A percentile compares a stretch with the other conserved stretches of the same genome.
Evolutionary conservation across 257 asterid genomes (phyloP).

Genomic region (Capsicum pubescens): DNA sequence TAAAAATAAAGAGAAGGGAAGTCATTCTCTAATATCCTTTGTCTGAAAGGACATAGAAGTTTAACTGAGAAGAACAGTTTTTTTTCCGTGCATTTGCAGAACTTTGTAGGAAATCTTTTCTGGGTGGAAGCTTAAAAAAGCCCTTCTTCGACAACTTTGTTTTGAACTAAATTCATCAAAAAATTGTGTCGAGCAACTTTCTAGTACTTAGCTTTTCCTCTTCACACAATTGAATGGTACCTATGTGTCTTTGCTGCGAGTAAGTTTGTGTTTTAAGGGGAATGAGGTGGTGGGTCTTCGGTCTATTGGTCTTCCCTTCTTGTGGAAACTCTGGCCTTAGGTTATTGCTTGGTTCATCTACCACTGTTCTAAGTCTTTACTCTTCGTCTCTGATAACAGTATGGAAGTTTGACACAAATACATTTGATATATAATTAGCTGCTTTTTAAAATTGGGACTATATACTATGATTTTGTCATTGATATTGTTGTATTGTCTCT

Average conservation of each 20-base stretch:
- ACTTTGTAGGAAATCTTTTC: background rate
- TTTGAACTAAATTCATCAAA: background rate
- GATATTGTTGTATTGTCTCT: background rate
- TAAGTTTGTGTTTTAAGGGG: background rate
- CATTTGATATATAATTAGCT: background rate
- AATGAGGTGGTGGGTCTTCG: background rate
- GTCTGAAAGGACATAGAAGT: background rate
- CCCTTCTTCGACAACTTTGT: background rate
- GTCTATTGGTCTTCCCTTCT: background rate
- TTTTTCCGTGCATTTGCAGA: background rate
- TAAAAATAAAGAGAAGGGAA: background rate
- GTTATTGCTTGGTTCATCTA: conserved; percentile 5
- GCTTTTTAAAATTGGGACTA: background rate
- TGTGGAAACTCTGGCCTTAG: background rate
- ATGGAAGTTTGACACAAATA: conserved; percentile 1
- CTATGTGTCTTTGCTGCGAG: background rate
- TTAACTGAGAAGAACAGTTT: background rate
- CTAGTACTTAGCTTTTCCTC: background rate
- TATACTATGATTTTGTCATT: background rate
- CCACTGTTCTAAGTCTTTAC: background rate
- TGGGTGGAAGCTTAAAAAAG: background rate
- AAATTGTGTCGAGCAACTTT: background rate
- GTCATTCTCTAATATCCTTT: background rate
- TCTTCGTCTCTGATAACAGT: background rate
- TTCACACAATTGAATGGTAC: background rate